phyloP scores from a whole-genome alignment of 805 yeast genomes.

The Kregervanrija pseudodelftensis region DNA sequence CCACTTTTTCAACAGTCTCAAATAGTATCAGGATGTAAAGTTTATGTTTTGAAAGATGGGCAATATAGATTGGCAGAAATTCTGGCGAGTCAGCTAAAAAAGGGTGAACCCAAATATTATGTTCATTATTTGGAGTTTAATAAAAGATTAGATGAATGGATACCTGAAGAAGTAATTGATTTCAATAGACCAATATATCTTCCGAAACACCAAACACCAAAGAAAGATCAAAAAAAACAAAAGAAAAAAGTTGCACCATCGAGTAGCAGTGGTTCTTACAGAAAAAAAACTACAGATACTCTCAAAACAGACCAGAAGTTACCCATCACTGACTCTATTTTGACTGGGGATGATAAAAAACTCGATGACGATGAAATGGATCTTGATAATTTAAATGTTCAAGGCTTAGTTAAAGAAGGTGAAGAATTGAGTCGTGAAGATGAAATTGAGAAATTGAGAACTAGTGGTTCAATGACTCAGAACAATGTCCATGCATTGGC shows the following conservation, averaged over 20 bases:
- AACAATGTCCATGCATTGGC: constrained; percentile 76
- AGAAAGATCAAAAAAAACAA: constrained; percentile 34
- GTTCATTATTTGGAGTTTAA: constrained; percentile 94
- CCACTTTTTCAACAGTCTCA: constrained; percentile 36
- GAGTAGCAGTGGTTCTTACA: constrained; percentile 3
- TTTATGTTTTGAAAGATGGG: constrained; percentile 74
- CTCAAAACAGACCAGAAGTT: constrained; percentile 6
- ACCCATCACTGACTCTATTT: constrained; percentile 16
- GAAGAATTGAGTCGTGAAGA: constrained; percentile 81
- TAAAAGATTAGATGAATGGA: constrained; percentile 96
- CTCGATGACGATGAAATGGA: constrained; percentile 64
- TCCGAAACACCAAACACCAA: constrained; percentile 54
- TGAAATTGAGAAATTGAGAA: constrained; percentile 84
- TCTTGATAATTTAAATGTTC: constrained; percentile 76
- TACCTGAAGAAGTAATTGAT: constrained; percentile 64
- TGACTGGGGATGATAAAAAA: constrained; percentile 2
- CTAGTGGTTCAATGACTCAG: constrained; percentile 98
- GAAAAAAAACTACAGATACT: constrained; percentile 5
- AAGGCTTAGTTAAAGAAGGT: constrained; percentile 57
- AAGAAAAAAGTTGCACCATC: constrained; percentile 28
- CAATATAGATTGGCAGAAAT: constrained; percentile 80
- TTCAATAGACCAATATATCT: constrained; percentile 59
- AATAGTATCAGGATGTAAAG: constrained; percentile 70
- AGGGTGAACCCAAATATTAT: constrained; percentile 75
- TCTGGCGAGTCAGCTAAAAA: constrained; percentile 63